Base-by-base conservation (phyloP, 2,329 filamentous ascomycete species). In the Rhynchosporium agropyri region DNA sequence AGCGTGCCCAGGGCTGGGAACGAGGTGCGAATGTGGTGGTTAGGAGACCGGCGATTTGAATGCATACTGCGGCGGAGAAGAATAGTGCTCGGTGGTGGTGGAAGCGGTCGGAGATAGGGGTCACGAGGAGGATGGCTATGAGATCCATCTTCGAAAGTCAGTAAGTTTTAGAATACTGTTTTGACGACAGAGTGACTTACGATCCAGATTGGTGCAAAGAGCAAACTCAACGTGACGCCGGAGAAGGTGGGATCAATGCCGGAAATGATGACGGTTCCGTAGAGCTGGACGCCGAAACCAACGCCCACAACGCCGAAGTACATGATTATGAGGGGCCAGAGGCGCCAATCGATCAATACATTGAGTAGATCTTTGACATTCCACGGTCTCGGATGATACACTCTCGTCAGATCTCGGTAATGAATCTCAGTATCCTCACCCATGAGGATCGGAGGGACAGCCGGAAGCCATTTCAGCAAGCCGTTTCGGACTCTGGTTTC, bases 221-320 rank as follows among this genome's bases (percentile, higher is more conserved):
- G 81, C 71, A 97, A 78, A 77, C 90, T 94, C 66, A 96, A 82
- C 67, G 91, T 82, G 36, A 96, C 84, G 31, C 86, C 86, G 2
- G 84, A 91, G 63, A 96, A 86, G 0, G 78, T 78, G 0, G 90
- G 85, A 73, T 93, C 87, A 72, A 95, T 95, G 9, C 87, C 85
- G 15, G 84, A 82, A 71, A 97, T 95, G 70, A 97, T 96, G 68
- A 96, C 86, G 2, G 89, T 94, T 38, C 89, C 91, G 73, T 97
- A 97, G 53, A 90, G 85, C 77, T 96, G 92, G 0, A 91, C 92
- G 50, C 92, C 92, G 66, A 96, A 96, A 8, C 92, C 92, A 3
- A 96, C 92, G 28, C 92, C 92, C 1, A 97, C 92, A 3, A 97
- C 92, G 26, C 92, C 92, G 77, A 97, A 96, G 77, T 97, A 97